phyloP scores from a whole-genome alignment of 2,329 filamentous ascomycete species.

The Dactylellina parvicollis region DNA sequence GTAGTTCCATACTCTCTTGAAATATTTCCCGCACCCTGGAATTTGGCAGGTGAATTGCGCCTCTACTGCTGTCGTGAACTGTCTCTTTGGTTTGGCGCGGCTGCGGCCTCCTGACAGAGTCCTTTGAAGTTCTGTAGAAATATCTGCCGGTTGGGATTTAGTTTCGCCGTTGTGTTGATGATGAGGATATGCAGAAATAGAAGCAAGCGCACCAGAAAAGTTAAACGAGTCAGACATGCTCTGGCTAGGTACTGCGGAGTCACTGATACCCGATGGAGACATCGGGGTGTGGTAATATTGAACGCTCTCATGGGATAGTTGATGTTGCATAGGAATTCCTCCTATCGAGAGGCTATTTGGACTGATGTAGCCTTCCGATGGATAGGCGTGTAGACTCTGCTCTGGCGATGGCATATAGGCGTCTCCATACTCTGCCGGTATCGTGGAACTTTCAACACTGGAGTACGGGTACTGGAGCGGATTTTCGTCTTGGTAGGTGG shows the following conservation, averaged over 20 bases:
- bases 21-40: constrained; percentile 74
- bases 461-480: constrained; percentile 28
- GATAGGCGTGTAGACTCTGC: constrained; percentile 36
- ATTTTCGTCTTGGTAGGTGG: constrained; percentile 7
- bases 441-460: constrained; percentile 18
- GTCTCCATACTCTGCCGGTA: constrained; percentile 30
- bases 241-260: constrained; percentile 28
- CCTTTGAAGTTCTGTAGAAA: constrained; percentile 53
- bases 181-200: constrained; percentile 36
- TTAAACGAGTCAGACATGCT: constrained; percentile 36
- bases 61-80: constrained; percentile 72
- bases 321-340: constrained; percentile 43
- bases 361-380: constrained; percentile 34
- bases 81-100: constrained; percentile 57
- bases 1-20: constrained; percentile 85
- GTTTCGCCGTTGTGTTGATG: constrained; percentile 21
- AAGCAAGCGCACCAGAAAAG: constrained; percentile 55
- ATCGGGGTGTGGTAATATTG: constrained; percentile 43
- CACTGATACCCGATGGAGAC: constrained; percentile 27
- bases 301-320: constrained; percentile 46
- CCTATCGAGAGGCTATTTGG: constrained; percentile 24
- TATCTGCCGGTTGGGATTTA: constrained; percentile 40
- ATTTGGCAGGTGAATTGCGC: constrained; percentile 77
- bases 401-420: constrained; percentile 40
- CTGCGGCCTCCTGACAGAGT: constrained; percentile 33